phyloP scores from a whole-genome alignment of 805 yeast genomes.

The Peterozyma toletana region DNA sequence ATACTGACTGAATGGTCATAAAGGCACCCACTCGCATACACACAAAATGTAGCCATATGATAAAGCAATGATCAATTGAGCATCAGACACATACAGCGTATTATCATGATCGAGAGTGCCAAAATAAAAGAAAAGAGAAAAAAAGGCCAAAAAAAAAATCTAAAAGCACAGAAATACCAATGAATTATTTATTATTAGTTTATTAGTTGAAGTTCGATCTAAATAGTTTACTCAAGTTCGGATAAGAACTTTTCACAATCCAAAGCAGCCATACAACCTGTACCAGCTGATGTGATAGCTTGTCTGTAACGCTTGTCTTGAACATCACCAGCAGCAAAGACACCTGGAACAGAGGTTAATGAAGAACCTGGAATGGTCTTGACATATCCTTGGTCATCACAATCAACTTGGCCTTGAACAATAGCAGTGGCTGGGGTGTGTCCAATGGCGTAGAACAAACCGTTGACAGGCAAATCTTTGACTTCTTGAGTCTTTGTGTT shows the following conservation, averaged over 20 bases:
- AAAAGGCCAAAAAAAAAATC: too few relatives aligned
- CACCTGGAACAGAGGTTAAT: slow-evolving; percentile 78
- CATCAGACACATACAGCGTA: too few relatives aligned
- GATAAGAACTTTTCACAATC: slow-evolving; percentile 84
- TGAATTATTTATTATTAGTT: too few relatives aligned
- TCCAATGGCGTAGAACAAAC: slow-evolving; percentile 96
- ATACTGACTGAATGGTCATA: too few relatives aligned
- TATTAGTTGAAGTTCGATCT: too few relatives aligned
- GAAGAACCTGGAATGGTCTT: slow-evolving; percentile 87
- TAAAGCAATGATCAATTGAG: too few relatives aligned
- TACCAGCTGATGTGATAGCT: slow-evolving; percentile 99
- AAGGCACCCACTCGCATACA: too few relatives aligned
- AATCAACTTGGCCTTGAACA: slow-evolving; percentile 68
- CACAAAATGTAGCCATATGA: too few relatives aligned
- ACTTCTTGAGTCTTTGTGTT: slow-evolving; percentile 67
- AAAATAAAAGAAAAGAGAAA: too few relatives aligned
- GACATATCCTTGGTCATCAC: slow-evolving; percentile 86
- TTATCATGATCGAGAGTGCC: too few relatives aligned
- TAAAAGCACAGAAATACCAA: too few relatives aligned
- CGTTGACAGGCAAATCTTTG: slow-evolving; percentile 70
- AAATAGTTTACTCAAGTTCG: slow-evolving; percentile 3
- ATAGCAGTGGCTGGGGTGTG: slow-evolving; percentile 92
- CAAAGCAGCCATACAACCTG: slow-evolving; percentile 99
- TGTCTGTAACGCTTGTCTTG: slow-evolving; percentile 97
- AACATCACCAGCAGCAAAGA: slow-evolving; percentile 98